Evolutionary conservation across 331 rosid species (phyloP).

Genomic region (Spiraea crenata): DNA sequence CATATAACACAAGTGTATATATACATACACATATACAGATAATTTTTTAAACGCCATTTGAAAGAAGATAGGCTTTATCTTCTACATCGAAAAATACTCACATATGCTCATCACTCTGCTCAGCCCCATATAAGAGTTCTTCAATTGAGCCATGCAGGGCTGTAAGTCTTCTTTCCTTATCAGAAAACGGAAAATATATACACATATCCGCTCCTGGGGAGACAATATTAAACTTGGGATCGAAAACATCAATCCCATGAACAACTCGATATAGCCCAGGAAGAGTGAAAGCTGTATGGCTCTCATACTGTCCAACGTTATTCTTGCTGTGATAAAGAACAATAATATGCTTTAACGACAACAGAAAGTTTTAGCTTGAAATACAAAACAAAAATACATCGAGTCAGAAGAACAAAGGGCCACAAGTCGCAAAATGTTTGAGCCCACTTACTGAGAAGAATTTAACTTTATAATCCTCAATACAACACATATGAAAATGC

Average conservation of each 20-base stretch:
- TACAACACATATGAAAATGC: not conserved
- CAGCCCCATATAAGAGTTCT: constrained; percentile 33
- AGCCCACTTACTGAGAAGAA: not conserved
- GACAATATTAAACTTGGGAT: constrained; percentile 38
- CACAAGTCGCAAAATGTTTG: not conserved
- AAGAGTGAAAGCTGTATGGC: constrained; percentile 48
- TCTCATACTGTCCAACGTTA: constrained; percentile 47
- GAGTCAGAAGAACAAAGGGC: not conserved
- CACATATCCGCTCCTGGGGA: constrained; percentile 47
- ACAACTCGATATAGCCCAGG: constrained; percentile 46
- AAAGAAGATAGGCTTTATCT: not conserved
- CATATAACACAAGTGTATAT: too few species aligned
- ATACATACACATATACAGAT: not conserved
- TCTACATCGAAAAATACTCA: constrained; percentile 20
- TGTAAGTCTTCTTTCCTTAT: constrained; percentile 43
- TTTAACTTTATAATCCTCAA: not conserved
- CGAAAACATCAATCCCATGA: constrained; percentile 47
- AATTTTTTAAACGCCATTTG: not conserved
- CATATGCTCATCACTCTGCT: constrained; percentile 41
- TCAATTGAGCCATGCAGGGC: constrained; percentile 39
- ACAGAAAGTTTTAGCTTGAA: not conserved
- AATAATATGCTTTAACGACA: not conserved
- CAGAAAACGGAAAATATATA: constrained; percentile 38
- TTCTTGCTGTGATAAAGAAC: constrained; percentile 35
- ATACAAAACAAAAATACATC: not conserved